Percentiles rank a stretch among this genome's conserved stretches.
Conservation (phyloP, 176 grass and related monocot species). For the Aegilops longissima region DNA sequence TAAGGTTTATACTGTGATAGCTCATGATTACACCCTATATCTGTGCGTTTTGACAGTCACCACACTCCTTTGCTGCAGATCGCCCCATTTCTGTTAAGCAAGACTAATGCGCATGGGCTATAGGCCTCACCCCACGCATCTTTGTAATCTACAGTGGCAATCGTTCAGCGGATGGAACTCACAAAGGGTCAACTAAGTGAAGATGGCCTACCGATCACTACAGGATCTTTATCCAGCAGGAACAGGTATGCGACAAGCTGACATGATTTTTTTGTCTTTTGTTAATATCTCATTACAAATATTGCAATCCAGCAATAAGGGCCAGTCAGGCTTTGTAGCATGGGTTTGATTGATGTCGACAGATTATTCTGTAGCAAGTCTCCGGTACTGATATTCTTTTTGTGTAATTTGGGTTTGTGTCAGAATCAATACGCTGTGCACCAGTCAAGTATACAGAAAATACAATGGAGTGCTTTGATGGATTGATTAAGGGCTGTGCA, state of each 20-base stretch:
- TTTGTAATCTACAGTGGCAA: constrained; percentile 13
- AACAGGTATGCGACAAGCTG: constrained; percentile 23
- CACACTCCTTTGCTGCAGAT: neutral
- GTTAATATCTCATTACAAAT: neutral
- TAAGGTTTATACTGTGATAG: constrained; percentile 3
- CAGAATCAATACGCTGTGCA: neutral
- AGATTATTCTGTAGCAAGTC: constrained; percentile 1
- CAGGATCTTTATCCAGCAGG: constrained; percentile 4
- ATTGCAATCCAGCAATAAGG: neutral
- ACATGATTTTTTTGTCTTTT: constrained; percentile 10
- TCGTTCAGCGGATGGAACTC: neutral
- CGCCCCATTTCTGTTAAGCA: constrained; percentile 3
- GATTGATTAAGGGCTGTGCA: neutral
- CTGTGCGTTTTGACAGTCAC: neutral
- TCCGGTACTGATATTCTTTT: neutral
- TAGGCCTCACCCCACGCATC: neutral
- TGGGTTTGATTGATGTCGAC: constrained; percentile 25
- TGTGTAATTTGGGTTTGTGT: neutral
- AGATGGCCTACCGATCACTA: neutral
- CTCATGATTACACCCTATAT: constrained; percentile 5
- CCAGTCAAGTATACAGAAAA: constrained; percentile 10
- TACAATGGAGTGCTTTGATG: constrained; percentile 9
- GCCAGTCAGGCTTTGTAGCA: neutral
- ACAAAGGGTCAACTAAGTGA: neutral
- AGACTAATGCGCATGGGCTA: neutral